Conservation (phyloP, 83 land plant genomes). For the Thuja plicata region DNA sequence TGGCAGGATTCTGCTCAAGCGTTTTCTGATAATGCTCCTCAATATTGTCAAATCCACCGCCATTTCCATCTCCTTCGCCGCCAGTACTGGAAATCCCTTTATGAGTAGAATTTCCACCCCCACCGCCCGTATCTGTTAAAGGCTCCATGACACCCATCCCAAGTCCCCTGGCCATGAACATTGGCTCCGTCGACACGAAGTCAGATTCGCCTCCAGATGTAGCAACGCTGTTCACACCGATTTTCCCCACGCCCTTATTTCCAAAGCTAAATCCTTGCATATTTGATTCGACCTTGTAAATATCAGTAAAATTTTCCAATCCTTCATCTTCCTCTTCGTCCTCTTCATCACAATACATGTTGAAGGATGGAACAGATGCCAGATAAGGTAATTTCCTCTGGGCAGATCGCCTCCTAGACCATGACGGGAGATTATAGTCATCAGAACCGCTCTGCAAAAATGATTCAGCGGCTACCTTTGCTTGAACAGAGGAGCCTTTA, state of each 20-base stretch:
- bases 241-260: slow-evolving; percentile 2
- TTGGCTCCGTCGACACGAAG: background rate
- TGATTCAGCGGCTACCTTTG: background rate
- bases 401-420: background rate
- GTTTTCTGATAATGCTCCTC: slow-evolving; percentile 54
- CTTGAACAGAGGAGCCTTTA: background rate
- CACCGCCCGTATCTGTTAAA: background rate
- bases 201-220: background rate
- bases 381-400: background rate
- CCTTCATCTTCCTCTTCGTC: slow-evolving; percentile 8
- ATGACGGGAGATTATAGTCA: background rate
- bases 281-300: background rate
- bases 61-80: slow-evolving; percentile 10
- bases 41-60: slow-evolving; percentile 4
- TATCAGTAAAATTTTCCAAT: background rate
- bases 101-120: slow-evolving; percentile 6
- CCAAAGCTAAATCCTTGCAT: slow-evolving; percentile 3
- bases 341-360: slow-evolving; percentile 6
- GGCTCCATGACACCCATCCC: slow-evolving; percentile 31
- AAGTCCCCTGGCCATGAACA: slow-evolving; percentile 50
- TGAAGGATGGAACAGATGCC: slow-evolving; percentile 41
- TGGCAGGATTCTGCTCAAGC: slow-evolving; percentile 52
- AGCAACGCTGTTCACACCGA: background rate
- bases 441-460: slow-evolving; percentile 13
- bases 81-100: slow-evolving; percentile 16